A percentile compares a stretch with the other conserved stretches of the same genome.
phyloP scores from a whole-genome alignment of 495 filamentous ascomycete species.

The Trichoderma erinaceum region DNA sequence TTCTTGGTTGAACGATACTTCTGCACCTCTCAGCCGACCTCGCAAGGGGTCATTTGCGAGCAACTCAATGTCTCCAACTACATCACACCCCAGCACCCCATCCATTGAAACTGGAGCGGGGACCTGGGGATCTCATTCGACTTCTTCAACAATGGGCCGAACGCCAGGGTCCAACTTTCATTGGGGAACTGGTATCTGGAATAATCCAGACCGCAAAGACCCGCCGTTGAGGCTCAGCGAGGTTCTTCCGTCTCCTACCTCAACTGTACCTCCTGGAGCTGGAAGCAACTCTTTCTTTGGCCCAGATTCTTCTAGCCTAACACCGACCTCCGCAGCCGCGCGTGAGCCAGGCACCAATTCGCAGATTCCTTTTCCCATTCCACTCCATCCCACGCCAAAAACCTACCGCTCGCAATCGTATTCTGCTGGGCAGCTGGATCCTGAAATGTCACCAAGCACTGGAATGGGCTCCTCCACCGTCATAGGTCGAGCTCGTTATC shows the following conservation, averaged over 20 bases:
- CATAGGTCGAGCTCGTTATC: constrained; percentile 48
- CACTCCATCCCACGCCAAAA: constrained; percentile 83
- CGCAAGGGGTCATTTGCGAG: constrained; percentile 58
- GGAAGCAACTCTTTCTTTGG: constrained; percentile 40
- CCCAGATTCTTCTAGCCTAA: constrained; percentile 29
- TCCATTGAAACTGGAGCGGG: constrained; percentile 54
- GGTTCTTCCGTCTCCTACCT: constrained; percentile 71
- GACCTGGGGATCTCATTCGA: constrained; percentile 57
- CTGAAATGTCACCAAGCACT: constrained; percentile 52
- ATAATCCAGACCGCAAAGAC: constrained; percentile 62
- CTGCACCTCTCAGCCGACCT: constrained; percentile 36
- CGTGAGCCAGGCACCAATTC: constrained; percentile 42
- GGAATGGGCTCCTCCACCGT: constrained; percentile 36
- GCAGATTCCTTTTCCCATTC: constrained; percentile 84
- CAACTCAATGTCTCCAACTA: constrained; percentile 65
- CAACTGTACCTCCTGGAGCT: constrained; percentile 49
- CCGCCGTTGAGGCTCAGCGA: constrained; percentile 67
- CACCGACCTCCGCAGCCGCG: constrained; percentile 37
- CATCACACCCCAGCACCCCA: constrained; percentile 69
- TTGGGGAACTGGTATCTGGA: constrained; percentile 76
- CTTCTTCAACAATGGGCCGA: constrained; percentile 48
- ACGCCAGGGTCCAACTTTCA: constrained; percentile 55
- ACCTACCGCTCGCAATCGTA: constrained; percentile 95
- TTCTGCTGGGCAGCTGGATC: constrained; percentile 86
- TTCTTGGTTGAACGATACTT: constrained; percentile 57